Percentiles rank a stretch among this genome's conserved stretches.
These are phyloP conservation scores for Chenopodium quinoa DNA, from an alignment of 148 eudicot species.

Conservation along the genomic window DNA sequence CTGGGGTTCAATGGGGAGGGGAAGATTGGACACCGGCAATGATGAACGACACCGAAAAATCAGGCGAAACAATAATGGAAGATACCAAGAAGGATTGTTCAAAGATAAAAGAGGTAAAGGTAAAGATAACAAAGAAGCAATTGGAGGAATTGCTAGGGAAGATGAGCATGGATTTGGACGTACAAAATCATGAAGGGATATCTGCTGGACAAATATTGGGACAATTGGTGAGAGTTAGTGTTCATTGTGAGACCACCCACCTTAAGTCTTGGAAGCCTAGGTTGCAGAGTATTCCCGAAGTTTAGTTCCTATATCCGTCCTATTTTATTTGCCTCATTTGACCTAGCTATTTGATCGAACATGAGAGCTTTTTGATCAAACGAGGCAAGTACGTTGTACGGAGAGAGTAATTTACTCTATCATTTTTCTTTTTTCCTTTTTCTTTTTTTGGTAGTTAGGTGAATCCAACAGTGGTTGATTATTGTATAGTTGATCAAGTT, in stretches of 20 bases:
- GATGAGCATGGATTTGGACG: conserved; percentile 1
- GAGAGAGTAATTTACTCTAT: no score
- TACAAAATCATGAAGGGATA: conserved; percentile 15
- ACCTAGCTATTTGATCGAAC: no score
- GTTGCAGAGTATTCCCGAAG: conserved; percentile 54
- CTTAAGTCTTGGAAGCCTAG: conserved; percentile 53
- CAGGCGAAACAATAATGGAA: background rate
- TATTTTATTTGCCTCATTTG: no score
- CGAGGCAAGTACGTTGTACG: no score
- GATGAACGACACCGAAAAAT: background rate
- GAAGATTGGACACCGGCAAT: conserved; percentile 28
- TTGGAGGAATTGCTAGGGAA: conserved; percentile 32
- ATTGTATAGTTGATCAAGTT: background rate
- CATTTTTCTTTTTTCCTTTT: background rate
- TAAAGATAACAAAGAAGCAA: conserved; percentile 46
- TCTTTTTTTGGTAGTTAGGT: no score
- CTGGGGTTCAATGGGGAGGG: conserved; percentile 31
- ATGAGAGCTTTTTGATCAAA: no score
- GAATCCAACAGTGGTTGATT: background rate
- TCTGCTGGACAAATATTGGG: conserved; percentile 38
- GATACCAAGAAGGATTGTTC: background rate
- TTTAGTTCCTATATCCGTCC: background rate
- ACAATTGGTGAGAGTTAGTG: conserved; percentile 36
- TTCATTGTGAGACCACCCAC: conserved; percentile 32
- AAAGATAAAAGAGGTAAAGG: conserved; percentile 32